These are phyloP conservation scores for Irpex sp. DNA, from an alignment of 1,284 basidiomycete genomes.

Conservation along the genomic window DNA sequence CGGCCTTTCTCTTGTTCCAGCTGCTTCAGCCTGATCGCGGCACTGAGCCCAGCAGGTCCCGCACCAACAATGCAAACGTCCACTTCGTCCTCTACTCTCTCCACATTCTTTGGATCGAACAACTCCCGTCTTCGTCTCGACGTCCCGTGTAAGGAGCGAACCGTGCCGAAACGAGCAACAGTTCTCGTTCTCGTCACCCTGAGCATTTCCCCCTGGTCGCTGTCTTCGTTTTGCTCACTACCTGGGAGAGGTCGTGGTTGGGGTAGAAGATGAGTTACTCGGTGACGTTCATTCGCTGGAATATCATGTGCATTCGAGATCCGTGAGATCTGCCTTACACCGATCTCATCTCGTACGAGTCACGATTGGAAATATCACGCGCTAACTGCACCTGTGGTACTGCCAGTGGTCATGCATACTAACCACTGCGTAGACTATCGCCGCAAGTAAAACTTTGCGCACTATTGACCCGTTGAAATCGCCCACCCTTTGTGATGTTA, in stretches of 20 bases:
- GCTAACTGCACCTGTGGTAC: too few species aligned
- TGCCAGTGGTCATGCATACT: too few species aligned
- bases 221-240: not conserved
- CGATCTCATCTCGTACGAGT: not conserved
- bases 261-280: not conserved
- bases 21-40: constrained; percentile 96
- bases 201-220: not conserved
- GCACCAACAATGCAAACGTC: constrained; percentile 98
- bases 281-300: not conserved
- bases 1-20: constrained; percentile 78
- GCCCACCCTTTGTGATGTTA: too few species aligned
- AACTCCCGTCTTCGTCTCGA: constrained; percentile 29
- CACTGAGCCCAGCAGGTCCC: constrained; percentile 92
- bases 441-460: too few species aligned
- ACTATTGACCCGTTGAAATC: too few species aligned
- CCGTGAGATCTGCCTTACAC: not conserved
- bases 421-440: too few species aligned
- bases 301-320: not conserved
- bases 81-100: constrained; percentile 83
- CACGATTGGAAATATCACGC: not conserved
- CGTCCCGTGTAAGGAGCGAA: constrained; percentile 27
- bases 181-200: not conserved
- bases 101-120: constrained; percentile 52
- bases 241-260: not conserved
- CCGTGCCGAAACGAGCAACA: not conserved